Evolutionary conservation across 192 early-diverging fungal species (phyloP), one percentile per base, ranked within the genome.

Genomic region (Entomortierella parvispora): DNA sequence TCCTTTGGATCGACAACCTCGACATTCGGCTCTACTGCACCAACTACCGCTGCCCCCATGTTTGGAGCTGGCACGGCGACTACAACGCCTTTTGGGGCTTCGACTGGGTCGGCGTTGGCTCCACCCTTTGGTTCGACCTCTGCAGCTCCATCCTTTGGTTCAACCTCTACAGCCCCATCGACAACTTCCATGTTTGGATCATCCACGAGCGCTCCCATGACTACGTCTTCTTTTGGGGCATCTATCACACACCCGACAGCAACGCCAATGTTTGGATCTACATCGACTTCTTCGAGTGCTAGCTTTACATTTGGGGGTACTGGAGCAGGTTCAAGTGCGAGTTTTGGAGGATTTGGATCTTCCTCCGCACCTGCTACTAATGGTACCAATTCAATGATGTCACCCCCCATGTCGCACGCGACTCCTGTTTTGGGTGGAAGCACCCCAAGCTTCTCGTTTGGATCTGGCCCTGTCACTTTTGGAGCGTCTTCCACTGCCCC

Each of bases 311-410:
- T 62, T n/a, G 59, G 59, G 1, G 62, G 49, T 10, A 45, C 53
- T 14, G 18, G 34, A 28, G 37, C 37, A 1, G 10, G n/a, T 6
- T 63, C 62, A 33, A 57, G 20, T 29, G 23, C 43, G 9, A 23
- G 26, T 14, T 23, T 28, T 28, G 43, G 58, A 22, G 14, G 45
- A 5, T 63, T 63, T 51, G 61, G 61, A 22, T 37, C 46, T 26
- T 20, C 61, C 12, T 34, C 62, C 5, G 9, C 49, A 0, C 6
- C 52, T 28, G 26, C 50, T 4, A 53, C 51, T 31, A 46, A 23
- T 20, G 22, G 2, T 12, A 47, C 26, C 37, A 57, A 51, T 8
- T 46, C 58, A 28, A 69, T 69, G 68, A 62, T 69, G 58, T 69
- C 68, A 1, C 68, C 68, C 3, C 50, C 58, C 9, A 69, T 69